A percentile compares a stretch with the other conserved stretches of the same genome.
Conservation (phyloP, 2,329 filamentous ascomycete species). For the Alternaria sp. region DNA sequence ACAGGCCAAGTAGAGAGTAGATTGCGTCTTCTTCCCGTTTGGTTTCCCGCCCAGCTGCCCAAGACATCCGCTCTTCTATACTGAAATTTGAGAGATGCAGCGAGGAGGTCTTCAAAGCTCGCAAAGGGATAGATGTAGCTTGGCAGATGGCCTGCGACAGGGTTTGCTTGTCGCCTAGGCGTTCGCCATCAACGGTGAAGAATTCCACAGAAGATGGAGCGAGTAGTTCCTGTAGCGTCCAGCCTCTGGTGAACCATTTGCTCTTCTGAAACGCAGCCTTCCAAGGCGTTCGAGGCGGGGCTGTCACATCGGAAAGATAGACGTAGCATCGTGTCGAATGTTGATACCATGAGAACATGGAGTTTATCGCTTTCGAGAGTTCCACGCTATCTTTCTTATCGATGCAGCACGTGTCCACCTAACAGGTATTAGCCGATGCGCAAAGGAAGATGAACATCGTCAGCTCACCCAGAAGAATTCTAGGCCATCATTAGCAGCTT, state of each 20-base stretch:
- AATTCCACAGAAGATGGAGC: background rate
- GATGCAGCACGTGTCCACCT: conserved; percentile 9
- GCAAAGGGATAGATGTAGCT: background rate
- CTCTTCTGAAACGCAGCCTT: background rate
- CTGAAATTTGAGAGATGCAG: background rate
- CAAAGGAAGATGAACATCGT: background rate
- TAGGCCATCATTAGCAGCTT: conserved; percentile 2
- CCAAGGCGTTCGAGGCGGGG: background rate
- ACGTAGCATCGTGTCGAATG: conserved; percentile 4
- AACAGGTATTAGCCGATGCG: background rate
- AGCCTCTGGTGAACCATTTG: conserved; percentile 7
- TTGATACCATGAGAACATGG: conserved; percentile 8
- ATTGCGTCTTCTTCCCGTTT: background rate
- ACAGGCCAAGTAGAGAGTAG: background rate
- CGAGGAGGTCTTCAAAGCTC: background rate
- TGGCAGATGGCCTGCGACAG: background rate
- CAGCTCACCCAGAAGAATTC: background rate
- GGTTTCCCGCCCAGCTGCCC: background rate
- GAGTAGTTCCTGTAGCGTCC: conserved; percentile 12
- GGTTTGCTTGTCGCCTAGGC: background rate
- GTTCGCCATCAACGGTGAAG: background rate
- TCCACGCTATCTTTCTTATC: background rate
- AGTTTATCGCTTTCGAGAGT: conserved; percentile 4
- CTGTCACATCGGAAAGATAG: conserved; percentile 4
- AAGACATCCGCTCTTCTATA: background rate